These are phyloP conservation scores for Pseudogymnoascus sp. DNA, from an alignment of 2,329 filamentous ascomycete genomes.

Conservation along the genomic window DNA sequence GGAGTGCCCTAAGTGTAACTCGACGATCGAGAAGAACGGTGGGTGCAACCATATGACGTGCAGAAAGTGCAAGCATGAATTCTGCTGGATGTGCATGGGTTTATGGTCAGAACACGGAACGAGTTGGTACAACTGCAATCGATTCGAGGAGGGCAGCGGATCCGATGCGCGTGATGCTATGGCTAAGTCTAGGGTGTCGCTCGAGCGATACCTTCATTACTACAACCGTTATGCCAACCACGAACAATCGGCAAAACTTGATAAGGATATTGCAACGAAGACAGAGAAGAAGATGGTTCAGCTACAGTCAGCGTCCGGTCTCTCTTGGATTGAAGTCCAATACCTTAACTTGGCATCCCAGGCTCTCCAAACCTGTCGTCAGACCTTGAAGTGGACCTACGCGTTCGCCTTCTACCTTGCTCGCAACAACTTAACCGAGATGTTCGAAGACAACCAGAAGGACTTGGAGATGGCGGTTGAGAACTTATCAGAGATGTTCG, in stretches of 20 bases:
- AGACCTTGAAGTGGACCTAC: conserved; percentile 98
- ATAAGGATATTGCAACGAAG: conserved; percentile 92
- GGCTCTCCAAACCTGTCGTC: conserved; percentile 90
- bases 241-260: conserved; percentile 92
- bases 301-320: conserved; percentile 83
- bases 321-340: conserved; percentile 99
- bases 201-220: conserved; percentile 97
- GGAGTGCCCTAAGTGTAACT: conserved; percentile 91
- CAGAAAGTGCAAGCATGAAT: conserved; percentile 90
- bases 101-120: conserved; percentile 98
- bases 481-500: conserved; percentile 97
- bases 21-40: conserved; percentile 98
- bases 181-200: conserved; percentile 78
- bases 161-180: conserved; percentile 86
- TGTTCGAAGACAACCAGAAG: conserved; percentile 98
- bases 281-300: conserved; percentile 99
- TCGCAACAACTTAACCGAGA: conserved; percentile 90
- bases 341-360: conserved; percentile 92
- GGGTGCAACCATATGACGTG: conserved; percentile 99
- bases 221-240: conserved; percentile 99
- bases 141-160: conserved; percentile 94
- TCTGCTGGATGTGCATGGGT: conserved; percentile 99
- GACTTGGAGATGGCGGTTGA: conserved; percentile 97
- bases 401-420: conserved; percentile 97
- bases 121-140: conserved; percentile 99